Conservation (phyloP, 2,329 filamentous ascomycete species). For the Fusarium sp. region DNA sequence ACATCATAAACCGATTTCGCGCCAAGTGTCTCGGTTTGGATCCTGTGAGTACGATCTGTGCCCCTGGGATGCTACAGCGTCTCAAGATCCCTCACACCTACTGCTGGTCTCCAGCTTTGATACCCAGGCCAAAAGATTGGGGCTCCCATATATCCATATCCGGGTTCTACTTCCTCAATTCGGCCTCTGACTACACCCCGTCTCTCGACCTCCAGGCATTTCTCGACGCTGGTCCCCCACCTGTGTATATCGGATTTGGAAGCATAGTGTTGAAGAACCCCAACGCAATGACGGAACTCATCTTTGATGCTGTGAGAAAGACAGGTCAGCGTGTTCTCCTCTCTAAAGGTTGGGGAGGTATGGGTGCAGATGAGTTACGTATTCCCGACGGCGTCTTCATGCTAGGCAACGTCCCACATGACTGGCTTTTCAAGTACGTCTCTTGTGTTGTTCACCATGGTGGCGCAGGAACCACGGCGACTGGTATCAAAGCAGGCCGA, state of each 20-base stretch:
- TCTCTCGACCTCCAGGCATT: constrained; percentile 68
- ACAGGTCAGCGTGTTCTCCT: constrained; percentile 77
- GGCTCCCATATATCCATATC: constrained; percentile 69
- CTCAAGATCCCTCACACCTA: constrained; percentile 66
- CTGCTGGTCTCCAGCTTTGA: constrained; percentile 79
- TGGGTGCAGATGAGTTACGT: constrained; percentile 71
- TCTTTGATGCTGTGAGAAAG: constrained; percentile 73
- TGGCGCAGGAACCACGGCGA: constrained; percentile 87
- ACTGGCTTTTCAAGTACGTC: constrained; percentile 87
- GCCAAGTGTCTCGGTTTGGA: constrained; percentile 21
- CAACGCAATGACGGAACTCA: constrained; percentile 73
- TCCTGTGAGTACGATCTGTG: constrained; percentile 55
- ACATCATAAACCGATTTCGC: constrained; percentile 32
- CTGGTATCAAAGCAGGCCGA: constrained; percentile 80
- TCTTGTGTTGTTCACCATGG: constrained; percentile 88
- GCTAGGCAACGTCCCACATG: constrained; percentile 80
- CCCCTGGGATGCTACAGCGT: constrained; percentile 2
- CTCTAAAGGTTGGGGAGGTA: constrained; percentile 79
- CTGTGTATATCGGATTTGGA: constrained; percentile 81
- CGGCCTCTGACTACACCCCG: constrained; percentile 62
- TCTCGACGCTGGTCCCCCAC: constrained; percentile 68
- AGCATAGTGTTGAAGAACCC: constrained; percentile 81
- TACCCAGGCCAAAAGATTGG: constrained; percentile 78
- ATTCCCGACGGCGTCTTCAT: constrained; percentile 67
- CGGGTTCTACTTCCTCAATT: constrained; percentile 72